phyloP scores from a whole-genome alignment of 164 flowering plant genomes.

The Kalanchoe fedtschenkoi region DNA sequence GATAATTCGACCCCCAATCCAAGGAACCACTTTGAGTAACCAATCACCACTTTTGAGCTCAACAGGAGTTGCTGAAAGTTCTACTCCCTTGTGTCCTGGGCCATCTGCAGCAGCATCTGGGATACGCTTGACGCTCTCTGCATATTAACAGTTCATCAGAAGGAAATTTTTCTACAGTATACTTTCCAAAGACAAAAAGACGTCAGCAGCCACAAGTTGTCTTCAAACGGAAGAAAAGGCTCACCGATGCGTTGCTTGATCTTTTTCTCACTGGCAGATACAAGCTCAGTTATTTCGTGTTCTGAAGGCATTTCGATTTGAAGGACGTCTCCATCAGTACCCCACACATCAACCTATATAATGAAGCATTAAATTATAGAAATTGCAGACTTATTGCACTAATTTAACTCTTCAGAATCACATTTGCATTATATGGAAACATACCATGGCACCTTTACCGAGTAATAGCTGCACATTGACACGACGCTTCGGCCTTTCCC shows the following conservation, averaged over 20 bases:
- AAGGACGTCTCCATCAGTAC: slow-evolving; percentile 73
- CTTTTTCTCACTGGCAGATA: slow-evolving; percentile 32
- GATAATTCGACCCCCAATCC: slow-evolving; percentile 94
- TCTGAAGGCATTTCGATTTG: slow-evolving; percentile 61
- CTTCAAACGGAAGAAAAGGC: not conserved
- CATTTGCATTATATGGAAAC: slow-evolving; percentile 1
- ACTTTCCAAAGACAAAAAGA: not conserved
- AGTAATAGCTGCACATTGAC: slow-evolving; percentile 66
- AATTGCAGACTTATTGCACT: not conserved
- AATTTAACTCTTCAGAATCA: not conserved
- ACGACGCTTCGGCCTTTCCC: slow-evolving; percentile 73
- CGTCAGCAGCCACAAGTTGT: not conserved
- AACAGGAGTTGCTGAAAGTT: slow-evolving; percentile 61
- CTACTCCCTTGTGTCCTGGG: slow-evolving; percentile 50
- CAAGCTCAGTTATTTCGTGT: slow-evolving; percentile 36
- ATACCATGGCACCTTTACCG: slow-evolving; percentile 75
- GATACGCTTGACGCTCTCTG: slow-evolving; percentile 57
- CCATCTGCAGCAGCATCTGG: slow-evolving; percentile 47
- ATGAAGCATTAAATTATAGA: not conserved
- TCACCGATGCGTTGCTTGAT: slow-evolving; percentile 51
- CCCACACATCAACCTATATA: slow-evolving; percentile 62
- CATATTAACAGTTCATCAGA: slow-evolving; percentile 10
- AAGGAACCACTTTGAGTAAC: slow-evolving; percentile 76
- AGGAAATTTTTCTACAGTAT: not conserved
- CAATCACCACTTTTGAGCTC: slow-evolving; percentile 71